Base-by-base conservation (phyloP, 2,329 filamentous ascomycete species). In the Aureobasidium namibiae region DNA sequence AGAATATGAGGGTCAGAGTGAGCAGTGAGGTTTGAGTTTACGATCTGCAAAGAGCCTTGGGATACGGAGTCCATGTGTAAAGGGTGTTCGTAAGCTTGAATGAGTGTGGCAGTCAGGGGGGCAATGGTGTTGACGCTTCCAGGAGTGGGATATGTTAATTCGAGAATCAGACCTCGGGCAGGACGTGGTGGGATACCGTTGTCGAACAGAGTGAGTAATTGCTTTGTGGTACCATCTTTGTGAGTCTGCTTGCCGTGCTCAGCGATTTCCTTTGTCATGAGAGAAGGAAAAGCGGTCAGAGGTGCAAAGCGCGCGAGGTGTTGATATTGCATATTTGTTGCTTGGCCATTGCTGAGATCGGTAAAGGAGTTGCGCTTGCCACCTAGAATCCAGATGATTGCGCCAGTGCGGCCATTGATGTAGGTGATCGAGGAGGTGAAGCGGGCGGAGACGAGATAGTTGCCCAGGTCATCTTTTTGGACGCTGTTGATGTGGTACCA, bases 401-500 rank as follows among this genome's bases (percentile, higher is more conserved):
- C 68, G 24, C 80, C 79, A 11, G 74, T 74, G 3, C 68, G 70
- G 9, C 72, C 70, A 60, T 76, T 75, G 64, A 83, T 73, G 49
- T 75, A 75, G 33, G 72, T 72, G 18, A 82, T 70, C 7, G 75
- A 71, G 62, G 74, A 74, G 52, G 75, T 73, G 64, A 80, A 74
- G 2, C 79, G 75, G 1, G 75, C 74, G 0, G 80, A 82, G 34
- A 83, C 70, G 13, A 83, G 65, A 61, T 80, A 83, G 63, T 82
- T 76, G 1, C 79, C 78, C 0, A 73, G 65, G 0, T 68, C 64
- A 53, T 76, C 75, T 65, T 81, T 80, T 63, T 79, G 76, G 26
- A 82, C 68, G 44, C 78, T 78, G 68, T 82, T 81, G 67, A 83
- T 75, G 65, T 82, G 79, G 66, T 78, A 79, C 67, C 73, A 80